Evolutionary conservation across 345 rosid genomes (phyloP), one percentile per base, ranked within the genome.

Genomic region (Linum lewisii): DNA sequence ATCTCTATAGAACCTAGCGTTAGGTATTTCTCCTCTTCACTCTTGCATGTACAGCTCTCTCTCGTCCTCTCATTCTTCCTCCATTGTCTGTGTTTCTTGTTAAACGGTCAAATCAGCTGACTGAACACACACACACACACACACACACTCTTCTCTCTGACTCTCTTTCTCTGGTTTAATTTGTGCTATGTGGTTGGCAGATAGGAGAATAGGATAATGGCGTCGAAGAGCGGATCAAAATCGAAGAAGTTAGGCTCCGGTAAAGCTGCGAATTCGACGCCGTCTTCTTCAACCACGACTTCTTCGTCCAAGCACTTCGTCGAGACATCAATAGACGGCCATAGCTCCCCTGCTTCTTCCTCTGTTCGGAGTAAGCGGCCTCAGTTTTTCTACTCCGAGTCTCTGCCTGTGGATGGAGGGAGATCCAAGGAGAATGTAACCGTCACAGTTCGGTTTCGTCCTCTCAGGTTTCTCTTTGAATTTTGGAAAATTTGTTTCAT

Each of bases 361-460:
- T 93, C 99, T 13, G 90, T 94, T 60, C 84, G 85, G 20, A 87
- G 96, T 74, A 93, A 89, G 75, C 97, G 81, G 10, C 34, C 34
- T 29, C 90, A 72, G 42, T 82, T 70, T 57, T 77, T 77, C 67
- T 82, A 81, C 78, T 66, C 89, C 0, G 95, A 85, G 44, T 75
- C 68, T 51, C 68, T 67, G 19, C 70, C 78, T 7, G 62, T 32
- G 34, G 76, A 71, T 26, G 75, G 64, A 8, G 79, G 79, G 60
- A 75, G 84, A 69, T 79, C 87, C 76, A 94, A 84, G 77, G 97
- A 90, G 60, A 89, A 90, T 45, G 97, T 90, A 63, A 87, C 96
- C 0, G 97, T 94, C 16, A 94, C 97, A 2, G 97, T 87, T 61
- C 94, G 99, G 38, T 94, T 94, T 73, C 95, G 99, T 32, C 99